A percentile compares a stretch with the other conserved stretches of the same genome.
These are phyloP conservation scores for Tylopilus cervinicoccineus DNA, from an alignment of 768 basidiomycete species.

Conservation along the genomic window DNA sequence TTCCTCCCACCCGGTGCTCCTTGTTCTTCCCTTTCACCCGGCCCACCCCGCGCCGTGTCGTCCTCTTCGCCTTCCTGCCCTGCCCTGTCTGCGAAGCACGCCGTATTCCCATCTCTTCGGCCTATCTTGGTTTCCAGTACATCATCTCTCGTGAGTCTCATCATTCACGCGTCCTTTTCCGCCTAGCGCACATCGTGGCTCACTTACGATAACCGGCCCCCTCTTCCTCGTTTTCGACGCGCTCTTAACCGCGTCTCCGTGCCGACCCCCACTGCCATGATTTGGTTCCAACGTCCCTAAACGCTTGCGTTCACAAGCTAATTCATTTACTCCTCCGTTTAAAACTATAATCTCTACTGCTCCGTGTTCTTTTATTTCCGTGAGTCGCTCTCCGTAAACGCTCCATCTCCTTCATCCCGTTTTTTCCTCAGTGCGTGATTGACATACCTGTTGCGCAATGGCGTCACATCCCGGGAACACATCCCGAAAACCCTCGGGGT, in stretches of 20 bases:
- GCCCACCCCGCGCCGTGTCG: slow-evolving; percentile 19
- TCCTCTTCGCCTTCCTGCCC: slow-evolving; percentile 22
- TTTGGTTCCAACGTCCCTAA: slow-evolving; percentile 25
- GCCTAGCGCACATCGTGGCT: slow-evolving; percentile 29
- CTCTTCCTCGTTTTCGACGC: slow-evolving; percentile 24
- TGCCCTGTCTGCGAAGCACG: slow-evolving; percentile 17
- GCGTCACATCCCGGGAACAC: slow-evolving; percentile 37
- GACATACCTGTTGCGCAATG: slow-evolving; percentile 27
- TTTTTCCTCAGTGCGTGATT: slow-evolving; percentile 30
- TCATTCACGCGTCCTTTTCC: slow-evolving; percentile 29
- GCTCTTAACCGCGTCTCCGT: slow-evolving; percentile 30
- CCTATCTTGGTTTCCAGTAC: slow-evolving; percentile 27
- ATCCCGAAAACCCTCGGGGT: slow-evolving; percentile 65
- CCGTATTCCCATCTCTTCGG: slow-evolving; percentile 12
- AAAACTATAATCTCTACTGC: slow-evolving; percentile 32
- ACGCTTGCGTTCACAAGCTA: slow-evolving; percentile 30
- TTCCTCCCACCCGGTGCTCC: slow-evolving; percentile 27
- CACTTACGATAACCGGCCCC: slow-evolving; percentile 28
- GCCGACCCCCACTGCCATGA: slow-evolving; percentile 21
- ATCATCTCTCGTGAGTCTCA: slow-evolving; percentile 31
- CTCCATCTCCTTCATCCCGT: slow-evolving; percentile 14
- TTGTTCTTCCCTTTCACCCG: slow-evolving; percentile 28
- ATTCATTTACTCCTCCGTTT: slow-evolving; percentile 32
- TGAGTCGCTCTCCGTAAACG: slow-evolving; percentile 18
- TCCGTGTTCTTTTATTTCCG: slow-evolving; percentile 25